A percentile compares a stretch with the other conserved stretches of the same genome.
Conservation (phyloP, 495 filamentous ascomycete species). For the Lindgomyces ingoldianus region DNA sequence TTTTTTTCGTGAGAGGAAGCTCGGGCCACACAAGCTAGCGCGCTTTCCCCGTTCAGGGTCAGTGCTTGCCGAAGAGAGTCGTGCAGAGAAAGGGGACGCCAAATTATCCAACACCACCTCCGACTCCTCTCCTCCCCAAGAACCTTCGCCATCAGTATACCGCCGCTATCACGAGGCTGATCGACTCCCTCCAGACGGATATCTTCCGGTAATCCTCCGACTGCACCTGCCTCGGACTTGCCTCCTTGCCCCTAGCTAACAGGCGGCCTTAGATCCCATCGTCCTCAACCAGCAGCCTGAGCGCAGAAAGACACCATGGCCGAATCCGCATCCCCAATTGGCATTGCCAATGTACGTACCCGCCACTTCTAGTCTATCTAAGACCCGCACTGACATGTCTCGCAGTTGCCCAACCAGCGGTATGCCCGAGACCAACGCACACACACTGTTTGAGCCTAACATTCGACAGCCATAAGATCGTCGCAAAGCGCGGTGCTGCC, state of each 20-base stretch:
- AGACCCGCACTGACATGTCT: slow-evolving; percentile 28
- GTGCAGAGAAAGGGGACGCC: slow-evolving; percentile 39
- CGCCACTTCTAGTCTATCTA: neutral
- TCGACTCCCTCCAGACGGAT: neutral
- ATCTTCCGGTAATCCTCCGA: slow-evolving; percentile 10
- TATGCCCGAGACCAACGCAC: slow-evolving; percentile 43
- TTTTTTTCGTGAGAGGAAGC: slow-evolving; percentile 31
- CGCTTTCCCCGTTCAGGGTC: slow-evolving; percentile 33
- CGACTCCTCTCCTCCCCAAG: slow-evolving; percentile 4
- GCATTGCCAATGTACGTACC: slow-evolving; percentile 89
- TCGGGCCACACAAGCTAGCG: slow-evolving; percentile 28
- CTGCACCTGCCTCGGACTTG: neutral
- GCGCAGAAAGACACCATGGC: slow-evolving; percentile 55
- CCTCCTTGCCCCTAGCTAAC: neutral
- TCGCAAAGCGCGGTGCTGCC: slow-evolving; percentile 96
- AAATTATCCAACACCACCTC: slow-evolving; percentile 35
- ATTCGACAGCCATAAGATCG: slow-evolving; percentile 85
- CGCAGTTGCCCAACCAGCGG: slow-evolving; percentile 85
- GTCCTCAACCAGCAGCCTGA: slow-evolving; percentile 6
- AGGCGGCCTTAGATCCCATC: neutral
- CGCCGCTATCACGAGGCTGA: neutral
- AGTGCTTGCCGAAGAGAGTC: slow-evolving; percentile 36
- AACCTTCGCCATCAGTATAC: neutral
- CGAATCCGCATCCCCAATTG: slow-evolving; percentile 91
- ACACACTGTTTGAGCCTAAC: slow-evolving; percentile 33